phyloP scores from a whole-genome alignment of 2,329 filamentous ascomycete genomes.

The Fusarium sp. region DNA sequence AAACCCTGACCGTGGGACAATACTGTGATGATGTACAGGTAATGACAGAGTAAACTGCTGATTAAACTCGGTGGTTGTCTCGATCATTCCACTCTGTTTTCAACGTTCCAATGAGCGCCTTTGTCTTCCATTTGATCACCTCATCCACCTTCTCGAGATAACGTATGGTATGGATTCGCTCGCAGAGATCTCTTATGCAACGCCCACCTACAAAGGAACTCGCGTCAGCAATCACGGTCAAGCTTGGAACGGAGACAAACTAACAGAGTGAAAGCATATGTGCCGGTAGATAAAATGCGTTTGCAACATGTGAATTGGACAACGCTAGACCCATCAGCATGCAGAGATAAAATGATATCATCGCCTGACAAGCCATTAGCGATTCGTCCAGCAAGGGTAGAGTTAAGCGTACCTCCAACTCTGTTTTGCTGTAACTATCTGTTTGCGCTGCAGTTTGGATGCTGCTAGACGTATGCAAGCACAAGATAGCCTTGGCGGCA shows the following conservation, averaged over 20 bases:
- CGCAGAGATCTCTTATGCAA: not conserved
- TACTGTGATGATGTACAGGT: too few relatives aligned
- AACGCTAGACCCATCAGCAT: slow-evolving; percentile 1
- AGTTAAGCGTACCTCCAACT: not conserved
- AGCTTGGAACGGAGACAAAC: rapidly evolving
- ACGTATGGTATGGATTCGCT: not conserved
- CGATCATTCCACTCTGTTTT: not conserved
- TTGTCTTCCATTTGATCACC: slow-evolving; percentile 11
- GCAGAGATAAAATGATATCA: not conserved
- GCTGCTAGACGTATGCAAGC: not conserved
- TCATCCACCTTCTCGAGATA: not conserved
- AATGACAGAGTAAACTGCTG: not conserved
- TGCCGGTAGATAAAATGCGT: slow-evolving; percentile 12
- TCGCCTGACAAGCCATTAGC: not conserved
- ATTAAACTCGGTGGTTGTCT: not conserved
- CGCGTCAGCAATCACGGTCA: rapidly evolving
- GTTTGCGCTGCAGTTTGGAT: too few relatives aligned
- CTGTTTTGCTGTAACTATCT: not conserved
- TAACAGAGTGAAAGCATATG: slow-evolving; percentile 12
- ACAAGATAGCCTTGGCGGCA: slow-evolving; percentile 1
- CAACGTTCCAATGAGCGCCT: not conserved
- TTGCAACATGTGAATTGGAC: not conserved
- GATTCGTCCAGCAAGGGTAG: too few relatives aligned
- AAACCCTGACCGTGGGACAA: too few relatives aligned
- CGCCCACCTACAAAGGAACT: not conserved